Evolutionary conservation across 331 rosid species (phyloP), one percentile per base, ranked within the genome.

Genomic region (Rosa hybrid): DNA sequence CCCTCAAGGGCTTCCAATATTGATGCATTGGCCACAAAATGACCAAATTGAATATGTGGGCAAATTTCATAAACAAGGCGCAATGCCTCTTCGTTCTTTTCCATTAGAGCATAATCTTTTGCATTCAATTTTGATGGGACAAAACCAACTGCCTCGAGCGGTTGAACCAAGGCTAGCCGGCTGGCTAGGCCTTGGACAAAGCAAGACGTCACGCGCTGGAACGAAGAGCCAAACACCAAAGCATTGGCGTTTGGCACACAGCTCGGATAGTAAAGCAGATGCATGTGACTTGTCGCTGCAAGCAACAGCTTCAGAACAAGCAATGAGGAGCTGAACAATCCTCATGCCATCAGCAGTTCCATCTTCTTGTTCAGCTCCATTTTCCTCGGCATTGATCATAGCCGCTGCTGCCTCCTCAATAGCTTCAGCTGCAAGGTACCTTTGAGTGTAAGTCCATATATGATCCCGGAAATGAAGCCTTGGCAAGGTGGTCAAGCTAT

Each of bases 1-100:
- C 95, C 91, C 94, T 91, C 97, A 91, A 94, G 91, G 94, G 94
- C 98, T 94, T 94, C 98, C 90, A 92, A 79, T 86, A 94, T 91
- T 78, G 84, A 77, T 42, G 85, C 68, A 77, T 88, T 94, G 71
- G 94, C 97, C 45, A 92, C 91, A 80, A 85, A 92, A 78, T 94
- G 98, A 63, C 97, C 97, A 59, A 92, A 92, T 18, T 89, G 90
- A 62, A 94, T 89, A 12, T 94, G 91, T 41, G 98, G 97, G 78
- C 94, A 91, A 41, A 83, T 88, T 20, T 91, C 92, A 68, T 92
- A 92, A 12, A 91, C 91, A 72, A 94, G 89, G 62, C 84, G 81
- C 54, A 87, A 86, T 10, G 97, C 97, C 77, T 92, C 98, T 53
- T 87, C 92, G 86, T 84, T 92, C 73, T 90, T 86, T n/a, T 91